phyloP scores from a whole-genome alignment of 2,329 filamentous ascomycete genomes.

The Didymellaceae sp. region DNA sequence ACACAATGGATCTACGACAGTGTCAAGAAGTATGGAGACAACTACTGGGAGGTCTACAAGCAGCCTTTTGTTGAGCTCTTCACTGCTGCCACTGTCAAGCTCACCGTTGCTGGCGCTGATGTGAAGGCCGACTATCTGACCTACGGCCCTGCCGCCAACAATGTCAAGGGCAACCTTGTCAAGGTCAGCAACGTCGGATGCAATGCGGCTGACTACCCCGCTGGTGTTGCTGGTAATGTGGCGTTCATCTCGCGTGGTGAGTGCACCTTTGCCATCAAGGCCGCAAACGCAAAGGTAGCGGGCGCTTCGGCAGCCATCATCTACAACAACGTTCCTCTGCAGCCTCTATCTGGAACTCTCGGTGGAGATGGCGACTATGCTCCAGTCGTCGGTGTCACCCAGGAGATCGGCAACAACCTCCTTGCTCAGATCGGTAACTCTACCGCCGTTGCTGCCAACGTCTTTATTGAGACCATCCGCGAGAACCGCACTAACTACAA shows the following conservation, averaged over 20 bases:
- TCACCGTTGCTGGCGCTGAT: conserved; percentile 33
- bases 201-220: conserved; percentile 64
- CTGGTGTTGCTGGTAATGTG: conserved; percentile 64
- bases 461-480: conserved; percentile 52
- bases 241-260: conserved; percentile 71
- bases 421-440: conserved; percentile 60
- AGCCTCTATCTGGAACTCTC: conserved; percentile 69
- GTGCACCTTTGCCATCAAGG: conserved; percentile 74
- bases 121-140: conserved; percentile 41
- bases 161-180: conserved; percentile 64
- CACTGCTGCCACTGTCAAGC: conserved; percentile 36
- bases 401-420: conserved; percentile 64
- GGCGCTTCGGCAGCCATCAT: conserved; percentile 73
- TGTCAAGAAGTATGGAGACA: conserved; percentile 34
- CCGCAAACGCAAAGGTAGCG: conserved; percentile 67
- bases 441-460: conserved; percentile 34
- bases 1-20: conserved; percentile 43
- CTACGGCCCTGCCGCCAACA: conserved; percentile 70
- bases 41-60: conserved; percentile 45
- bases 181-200: conserved; percentile 70
- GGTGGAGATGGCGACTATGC: conserved; percentile 63
- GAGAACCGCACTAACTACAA: conserved; percentile 57
- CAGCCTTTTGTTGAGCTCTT: conserved; percentile 46
- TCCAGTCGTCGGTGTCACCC: conserved; percentile 71
- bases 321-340: conserved; percentile 70